Conservation (phyloP, 768 basidiomycete species). For the Fomitopsis serialis region DNA sequence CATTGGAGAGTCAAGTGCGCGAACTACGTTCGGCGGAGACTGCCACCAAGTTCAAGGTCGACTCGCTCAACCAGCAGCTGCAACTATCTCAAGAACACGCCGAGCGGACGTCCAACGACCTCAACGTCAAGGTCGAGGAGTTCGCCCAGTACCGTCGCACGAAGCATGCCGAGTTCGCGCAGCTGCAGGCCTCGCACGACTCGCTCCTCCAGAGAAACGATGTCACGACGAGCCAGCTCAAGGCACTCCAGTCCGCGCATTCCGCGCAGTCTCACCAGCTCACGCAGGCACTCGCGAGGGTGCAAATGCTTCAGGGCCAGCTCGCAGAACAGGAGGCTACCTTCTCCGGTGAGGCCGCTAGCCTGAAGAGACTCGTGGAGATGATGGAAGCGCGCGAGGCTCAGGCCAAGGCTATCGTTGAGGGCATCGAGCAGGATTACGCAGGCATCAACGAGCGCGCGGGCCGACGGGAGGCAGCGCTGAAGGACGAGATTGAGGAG, state of each 20-base stretch:
- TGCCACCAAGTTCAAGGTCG: slow-evolving; percentile 84
- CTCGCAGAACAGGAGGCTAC: slow-evolving; percentile 83
- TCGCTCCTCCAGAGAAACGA: slow-evolving; percentile 61
- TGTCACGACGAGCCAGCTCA: slow-evolving; percentile 62
- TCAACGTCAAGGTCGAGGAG: slow-evolving; percentile 71
- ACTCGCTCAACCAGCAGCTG: slow-evolving; percentile 79
- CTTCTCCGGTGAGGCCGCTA: slow-evolving; percentile 72
- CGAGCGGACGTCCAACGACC: slow-evolving; percentile 64
- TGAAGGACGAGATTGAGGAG: slow-evolving; percentile 67
- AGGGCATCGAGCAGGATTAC: slow-evolving; percentile 79
- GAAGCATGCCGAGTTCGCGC: slow-evolving; percentile 73
- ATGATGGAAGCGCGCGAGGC: slow-evolving; percentile 88
- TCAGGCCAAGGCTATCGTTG: slow-evolving; percentile 78
- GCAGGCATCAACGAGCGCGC: slow-evolving; percentile 65
- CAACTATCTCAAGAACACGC: slow-evolving; percentile 72
- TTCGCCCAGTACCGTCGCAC: slow-evolving; percentile 77
- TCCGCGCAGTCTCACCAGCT: slow-evolving; percentile 69
- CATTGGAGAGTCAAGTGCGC: slow-evolving; percentile 60
- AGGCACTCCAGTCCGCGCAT: slow-evolving; percentile 69
- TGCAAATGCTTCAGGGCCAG: slow-evolving; percentile 70
- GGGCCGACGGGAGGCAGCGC: slow-evolving; percentile 56
- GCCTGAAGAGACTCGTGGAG: slow-evolving; percentile 66
- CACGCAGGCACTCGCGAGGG: slow-evolving; percentile 67
- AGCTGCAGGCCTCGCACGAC: slow-evolving; percentile 76
- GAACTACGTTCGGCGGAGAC: slow-evolving; percentile 73